Conservation (phyloP, 2,329 filamentous ascomycete genomes). For the Coniella lustricola region DNA sequence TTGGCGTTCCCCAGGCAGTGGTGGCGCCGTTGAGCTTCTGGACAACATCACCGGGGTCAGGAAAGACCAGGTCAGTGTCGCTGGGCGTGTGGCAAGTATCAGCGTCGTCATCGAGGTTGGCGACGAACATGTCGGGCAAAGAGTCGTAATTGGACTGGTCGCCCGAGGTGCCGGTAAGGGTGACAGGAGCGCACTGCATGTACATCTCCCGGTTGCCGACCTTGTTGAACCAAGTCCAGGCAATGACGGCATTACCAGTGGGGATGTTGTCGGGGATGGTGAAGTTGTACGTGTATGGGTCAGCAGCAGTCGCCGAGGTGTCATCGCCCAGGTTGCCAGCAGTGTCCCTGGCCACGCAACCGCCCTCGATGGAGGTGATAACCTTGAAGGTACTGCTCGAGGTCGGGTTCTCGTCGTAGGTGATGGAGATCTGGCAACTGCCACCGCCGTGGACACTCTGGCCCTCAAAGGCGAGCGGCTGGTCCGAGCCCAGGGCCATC, state of each 20-base stretch:
- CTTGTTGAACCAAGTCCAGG: conserved; percentile 94
- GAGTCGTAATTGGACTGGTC: conserved; percentile 45
- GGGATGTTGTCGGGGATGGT: conserved; percentile 64
- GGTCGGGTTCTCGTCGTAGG: conserved; percentile 65
- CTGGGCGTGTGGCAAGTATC: conserved; percentile 50
- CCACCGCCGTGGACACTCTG: conserved; percentile 81
- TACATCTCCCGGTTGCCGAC: conserved; percentile 93
- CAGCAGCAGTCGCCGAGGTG: conserved; percentile 27
- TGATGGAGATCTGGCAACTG: conserved; percentile 83
- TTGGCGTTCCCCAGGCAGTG: conserved; percentile 26
- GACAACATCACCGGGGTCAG: conserved; percentile 55
- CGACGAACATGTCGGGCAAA: conserved; percentile 69
- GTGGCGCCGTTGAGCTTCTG: conserved; percentile 38
- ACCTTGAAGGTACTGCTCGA: conserved; percentile 72
- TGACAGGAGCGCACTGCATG: conserved; percentile 86
- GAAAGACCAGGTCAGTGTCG: conserved; percentile 55
- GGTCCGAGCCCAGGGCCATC: conserved; percentile 56
- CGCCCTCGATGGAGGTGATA: conserved; percentile 80
- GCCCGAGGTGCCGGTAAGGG: conserved; percentile 49
- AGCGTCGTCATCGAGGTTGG: conserved; percentile 53
- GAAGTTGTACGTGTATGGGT: conserved; percentile 59
- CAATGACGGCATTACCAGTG: conserved; percentile 70
- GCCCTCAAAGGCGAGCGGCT: conserved; percentile 60
- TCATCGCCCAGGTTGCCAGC: conserved; percentile 51
- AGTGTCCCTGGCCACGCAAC: conserved; percentile 61